These are phyloP conservation scores for Sherardia arvensis DNA, from an alignment of 257 asterid species.

Conservation along the genomic window DNA sequence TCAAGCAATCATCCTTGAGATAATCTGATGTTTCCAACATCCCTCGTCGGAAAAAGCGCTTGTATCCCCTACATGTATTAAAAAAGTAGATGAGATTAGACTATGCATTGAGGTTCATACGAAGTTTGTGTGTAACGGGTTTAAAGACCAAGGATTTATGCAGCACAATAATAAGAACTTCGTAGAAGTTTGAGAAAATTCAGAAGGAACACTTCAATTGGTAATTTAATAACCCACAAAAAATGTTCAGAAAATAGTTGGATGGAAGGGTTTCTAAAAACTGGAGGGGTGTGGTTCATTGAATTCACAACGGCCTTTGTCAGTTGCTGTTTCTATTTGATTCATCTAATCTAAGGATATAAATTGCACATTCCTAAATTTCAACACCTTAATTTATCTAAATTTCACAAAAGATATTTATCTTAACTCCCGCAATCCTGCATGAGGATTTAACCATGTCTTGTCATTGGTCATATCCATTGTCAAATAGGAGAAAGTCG, in stretches of 20 bases:
- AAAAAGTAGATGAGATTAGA: not conserved
- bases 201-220: not conserved
- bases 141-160: not conserved
- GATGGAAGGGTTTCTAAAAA: not conserved
- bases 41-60: conserved; percentile 82
- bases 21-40: conserved; percentile 84
- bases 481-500: not conserved
- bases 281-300: not conserved
- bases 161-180: not conserved
- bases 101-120: not conserved
- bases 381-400: not conserved
- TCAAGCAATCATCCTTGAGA: conserved; percentile 96
- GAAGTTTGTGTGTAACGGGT: not conserved
- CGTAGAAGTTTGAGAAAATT: not conserved
- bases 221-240: not conserved
- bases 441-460: not conserved
- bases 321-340: not conserved
- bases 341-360: not conserved
- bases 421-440: not conserved
- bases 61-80: conserved; percentile 66
- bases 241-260: not conserved
- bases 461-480: not conserved
- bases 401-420: not conserved
- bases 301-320: not conserved
- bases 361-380: not conserved